A percentile compares a stretch with the other conserved stretches of the same genome.
Conservation (phyloP, 2,329 filamentous ascomycete genomes). For the Exophiala lecanii-corni region DNA sequence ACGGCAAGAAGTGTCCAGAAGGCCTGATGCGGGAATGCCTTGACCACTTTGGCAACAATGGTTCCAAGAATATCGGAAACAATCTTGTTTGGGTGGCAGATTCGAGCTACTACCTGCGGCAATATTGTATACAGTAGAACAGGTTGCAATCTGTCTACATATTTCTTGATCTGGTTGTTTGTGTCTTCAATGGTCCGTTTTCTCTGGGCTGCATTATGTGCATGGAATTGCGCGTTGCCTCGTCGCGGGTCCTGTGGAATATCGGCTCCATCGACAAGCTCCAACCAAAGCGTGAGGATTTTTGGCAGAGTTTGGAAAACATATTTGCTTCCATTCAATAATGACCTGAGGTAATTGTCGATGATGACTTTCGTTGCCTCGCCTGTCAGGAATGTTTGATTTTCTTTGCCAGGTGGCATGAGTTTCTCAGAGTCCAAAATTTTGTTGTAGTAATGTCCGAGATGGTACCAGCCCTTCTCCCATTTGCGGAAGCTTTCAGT, state of each 20-base stretch:
- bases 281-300: slow-evolving; percentile 88
- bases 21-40: slow-evolving; percentile 81
- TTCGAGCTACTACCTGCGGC: slow-evolving; percentile 91
- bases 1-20: slow-evolving; percentile 88
- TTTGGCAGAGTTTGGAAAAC: slow-evolving; percentile 91
- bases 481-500: slow-evolving; percentile 52
- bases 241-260: slow-evolving; percentile 51
- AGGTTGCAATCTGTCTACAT: slow-evolving; percentile 54
- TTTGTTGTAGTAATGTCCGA: slow-evolving; percentile 96
- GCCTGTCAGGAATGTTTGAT: slow-evolving; percentile 69
- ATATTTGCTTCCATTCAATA: slow-evolving; percentile 88
- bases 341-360: slow-evolving; percentile 84
- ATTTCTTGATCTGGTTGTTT: slow-evolving; percentile 73
- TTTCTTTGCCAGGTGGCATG: slow-evolving; percentile 71
- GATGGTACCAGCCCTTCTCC: slow-evolving; percentile 97
- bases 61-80: slow-evolving; percentile 72
- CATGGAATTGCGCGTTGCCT: slow-evolving; percentile 45
- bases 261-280: slow-evolving; percentile 73
- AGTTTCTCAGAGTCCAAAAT: slow-evolving; percentile 82
- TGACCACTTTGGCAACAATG: slow-evolving; percentile 83
- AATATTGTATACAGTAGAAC: slow-evolving; percentile 58
- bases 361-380: slow-evolving; percentile 85
- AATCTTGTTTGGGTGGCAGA: slow-evolving; percentile 74
- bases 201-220: slow-evolving; percentile 46
- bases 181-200: slow-evolving; percentile 64